Conservation (phyloP, 495 filamentous ascomycete genomes). For the Hypoxylon cercidicola region DNA sequence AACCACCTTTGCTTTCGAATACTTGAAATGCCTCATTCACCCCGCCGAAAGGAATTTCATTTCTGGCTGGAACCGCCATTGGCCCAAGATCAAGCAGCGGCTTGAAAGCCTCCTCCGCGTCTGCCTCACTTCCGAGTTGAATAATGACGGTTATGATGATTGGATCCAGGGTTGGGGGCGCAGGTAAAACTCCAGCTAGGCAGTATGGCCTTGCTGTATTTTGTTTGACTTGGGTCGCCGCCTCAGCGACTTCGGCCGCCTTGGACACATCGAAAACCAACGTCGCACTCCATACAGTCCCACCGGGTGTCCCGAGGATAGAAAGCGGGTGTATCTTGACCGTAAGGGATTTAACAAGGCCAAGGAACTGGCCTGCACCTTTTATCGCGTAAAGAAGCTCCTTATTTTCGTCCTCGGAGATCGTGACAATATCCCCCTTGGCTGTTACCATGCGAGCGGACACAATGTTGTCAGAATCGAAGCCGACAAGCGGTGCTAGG, state of each 20-base stretch:
- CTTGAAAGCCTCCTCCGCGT: slow-evolving; percentile 17
- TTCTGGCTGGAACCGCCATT: not conserved
- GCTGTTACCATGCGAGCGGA: slow-evolving; percentile 44
- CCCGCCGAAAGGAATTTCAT: slow-evolving; percentile 9
- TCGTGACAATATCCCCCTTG: slow-evolving; percentile 41
- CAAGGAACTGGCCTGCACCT: slow-evolving; percentile 57
- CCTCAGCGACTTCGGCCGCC: slow-evolving; percentile 6
- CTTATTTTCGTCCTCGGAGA: slow-evolving; percentile 37
- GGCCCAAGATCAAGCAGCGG: slow-evolving; percentile 11
- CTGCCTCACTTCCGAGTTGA: slow-evolving; percentile 10
- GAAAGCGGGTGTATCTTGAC: slow-evolving; percentile 35
- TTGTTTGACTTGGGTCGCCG: slow-evolving; percentile 11
- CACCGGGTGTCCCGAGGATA: slow-evolving; percentile 7
- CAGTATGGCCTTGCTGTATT: slow-evolving; percentile 7
- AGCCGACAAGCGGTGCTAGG: slow-evolving; percentile 30
- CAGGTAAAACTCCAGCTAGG: slow-evolving; percentile 6
- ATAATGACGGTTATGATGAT: slow-evolving; percentile 6
- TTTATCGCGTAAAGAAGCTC: slow-evolving; percentile 54
- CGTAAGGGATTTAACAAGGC: slow-evolving; percentile 52
- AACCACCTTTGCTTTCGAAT: slow-evolving; percentile 18
- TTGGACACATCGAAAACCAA: slow-evolving; percentile 17
- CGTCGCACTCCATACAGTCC: slow-evolving; percentile 15
- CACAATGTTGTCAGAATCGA: slow-evolving; percentile 45
- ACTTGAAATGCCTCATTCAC: slow-evolving; percentile 12
- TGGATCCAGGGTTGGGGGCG: slow-evolving; percentile 9